These are phyloP conservation scores for Colletotrichum sp. DNA, from an alignment of 2,329 filamentous ascomycete species.

Conservation along the genomic window DNA sequence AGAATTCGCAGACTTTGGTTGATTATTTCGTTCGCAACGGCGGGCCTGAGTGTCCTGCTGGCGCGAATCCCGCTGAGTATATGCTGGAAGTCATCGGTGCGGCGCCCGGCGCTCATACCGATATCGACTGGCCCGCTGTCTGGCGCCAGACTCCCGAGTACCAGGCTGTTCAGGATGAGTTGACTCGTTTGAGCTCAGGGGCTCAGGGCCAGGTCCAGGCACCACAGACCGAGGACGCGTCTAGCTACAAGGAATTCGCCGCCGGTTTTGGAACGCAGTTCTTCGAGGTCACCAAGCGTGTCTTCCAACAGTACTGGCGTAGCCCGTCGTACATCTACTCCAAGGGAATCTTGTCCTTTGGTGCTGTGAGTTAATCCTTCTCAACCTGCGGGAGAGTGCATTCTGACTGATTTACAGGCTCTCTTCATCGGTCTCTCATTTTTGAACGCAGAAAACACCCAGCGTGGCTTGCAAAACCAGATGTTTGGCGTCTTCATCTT, in stretches of 20 bases:
- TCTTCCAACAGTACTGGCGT: constrained; percentile 39
- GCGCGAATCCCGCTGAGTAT: constrained; percentile 59
- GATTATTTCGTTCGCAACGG: constrained; percentile 58
- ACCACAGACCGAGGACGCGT: neutral
- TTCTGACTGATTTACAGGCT: constrained; percentile 28
- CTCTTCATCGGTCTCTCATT: constrained; percentile 76
- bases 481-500: constrained; percentile 78
- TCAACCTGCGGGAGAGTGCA: neutral
- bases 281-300: constrained; percentile 37
- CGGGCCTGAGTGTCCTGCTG: constrained; percentile 47
- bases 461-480: constrained; percentile 72
- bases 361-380: neutral
- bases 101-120: constrained; percentile 49
- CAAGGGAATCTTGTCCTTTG: constrained; percentile 40
- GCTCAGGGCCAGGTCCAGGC: neutral
- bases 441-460: constrained; percentile 62
- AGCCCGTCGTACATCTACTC: constrained; percentile 68
- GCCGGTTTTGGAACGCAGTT: constrained; percentile 34
- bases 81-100: constrained; percentile 35
- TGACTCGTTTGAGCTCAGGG: neutral
- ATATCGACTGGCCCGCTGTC: constrained; percentile 51
- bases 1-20: constrained; percentile 50
- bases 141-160: constrained; percentile 50
- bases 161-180: constrained; percentile 24
- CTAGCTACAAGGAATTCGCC: constrained; percentile 36